Evolutionary conservation across 306 rosid species (phyloP), one percentile per base, ranked within the genome.

Genomic region (Dryas octopetala): DNA sequence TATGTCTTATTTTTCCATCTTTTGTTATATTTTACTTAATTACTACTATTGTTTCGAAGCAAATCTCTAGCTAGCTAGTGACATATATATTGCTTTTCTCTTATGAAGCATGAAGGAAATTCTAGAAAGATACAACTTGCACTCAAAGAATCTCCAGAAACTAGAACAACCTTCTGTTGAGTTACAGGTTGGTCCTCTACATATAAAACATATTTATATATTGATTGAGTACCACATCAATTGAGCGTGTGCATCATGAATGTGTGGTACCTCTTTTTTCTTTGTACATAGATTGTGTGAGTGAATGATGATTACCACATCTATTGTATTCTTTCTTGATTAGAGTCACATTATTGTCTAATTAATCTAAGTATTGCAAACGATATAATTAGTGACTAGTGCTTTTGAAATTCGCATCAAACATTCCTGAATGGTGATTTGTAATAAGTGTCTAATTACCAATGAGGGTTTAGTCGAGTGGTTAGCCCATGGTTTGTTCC

Each of bases 151-250:
- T 64, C 85, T 95, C 38, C 78, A 74, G 59, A 90, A 88, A 78
- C 53, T 86, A 79, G 93, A 86, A 53, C 93, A 86, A 63, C 97
- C 97, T 1, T 91, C 93, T 75, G 97, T 91, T n/a, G 92, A 91
- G 82, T 77, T 95, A 73, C 96, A 91, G 98, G 98, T 91, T 50
- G 1, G 76, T 62, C 43, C 45, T 16, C 4, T 46, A 1, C 38
- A 32, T 47, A 43, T 4, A 26, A 19, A 9, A 10, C 16, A 46
- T n/a, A n/a, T 17, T 26, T 68, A 47, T 13, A 23, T 8, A 71
- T 60, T 41, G 41, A 53, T 41, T 32, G 38, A 32, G 38, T 32
- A 32, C 38, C 38, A 32, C 38, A 32, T 32, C 38, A 32, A 32
- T 32, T 32, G 2, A 32, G 38, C 38, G 38, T 32, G 38, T 32